phyloP scores from a whole-genome alignment of 2,329 filamentous ascomycete genomes.

The Fusarium sp. region DNA sequence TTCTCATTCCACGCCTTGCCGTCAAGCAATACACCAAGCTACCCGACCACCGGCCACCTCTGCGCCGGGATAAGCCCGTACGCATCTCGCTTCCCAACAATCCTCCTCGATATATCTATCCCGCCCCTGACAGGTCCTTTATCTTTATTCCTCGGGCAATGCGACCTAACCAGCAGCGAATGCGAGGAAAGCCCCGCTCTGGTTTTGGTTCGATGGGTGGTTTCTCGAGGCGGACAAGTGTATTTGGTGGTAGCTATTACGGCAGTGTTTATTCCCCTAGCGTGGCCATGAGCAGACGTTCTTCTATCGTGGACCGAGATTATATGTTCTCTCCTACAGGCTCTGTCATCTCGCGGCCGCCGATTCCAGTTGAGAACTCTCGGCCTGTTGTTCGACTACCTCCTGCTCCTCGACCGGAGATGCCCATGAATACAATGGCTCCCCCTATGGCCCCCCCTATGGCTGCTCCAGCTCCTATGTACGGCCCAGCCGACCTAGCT shows the following conservation, averaged over 20 bases:
- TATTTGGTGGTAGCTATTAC: slow-evolving; percentile 78
- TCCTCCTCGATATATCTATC: slow-evolving; percentile 89
- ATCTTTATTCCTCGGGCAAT: slow-evolving; percentile 97
- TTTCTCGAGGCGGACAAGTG: slow-evolving; percentile 85
- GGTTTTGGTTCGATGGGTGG: slow-evolving; percentile 77
- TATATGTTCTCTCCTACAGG: slow-evolving; percentile 85
- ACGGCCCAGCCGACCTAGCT: slow-evolving; percentile 35
- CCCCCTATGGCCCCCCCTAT: slow-evolving; percentile 25
- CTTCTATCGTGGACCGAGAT: slow-evolving; percentile 80
- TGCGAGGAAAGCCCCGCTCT: slow-evolving; percentile 77
- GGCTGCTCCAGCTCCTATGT: slow-evolving; percentile 9
- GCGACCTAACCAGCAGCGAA: slow-evolving; percentile 91
- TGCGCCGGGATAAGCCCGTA: slow-evolving; percentile 96
- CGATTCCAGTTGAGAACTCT: slow-evolving; percentile 71
- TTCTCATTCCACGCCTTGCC: slow-evolving; percentile 80
- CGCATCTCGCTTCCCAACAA: slow-evolving; percentile 89
- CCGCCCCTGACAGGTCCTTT: slow-evolving; percentile 90
- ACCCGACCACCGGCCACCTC: slow-evolving; percentile 92
- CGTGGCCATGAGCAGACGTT: slow-evolving; percentile 88
- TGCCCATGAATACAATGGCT: slow-evolving; percentile 42
- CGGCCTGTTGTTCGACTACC: slow-evolving; percentile 89
- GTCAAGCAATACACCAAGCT: slow-evolving; percentile 94
- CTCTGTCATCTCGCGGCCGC: slow-evolving; percentile 80
- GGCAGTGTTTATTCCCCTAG: slow-evolving; percentile 90
- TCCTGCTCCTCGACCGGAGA: slow-evolving; percentile 64